phyloP scores from a whole-genome alignment of 257 asterid genomes.

The Craterostigma plantagineum region DNA sequence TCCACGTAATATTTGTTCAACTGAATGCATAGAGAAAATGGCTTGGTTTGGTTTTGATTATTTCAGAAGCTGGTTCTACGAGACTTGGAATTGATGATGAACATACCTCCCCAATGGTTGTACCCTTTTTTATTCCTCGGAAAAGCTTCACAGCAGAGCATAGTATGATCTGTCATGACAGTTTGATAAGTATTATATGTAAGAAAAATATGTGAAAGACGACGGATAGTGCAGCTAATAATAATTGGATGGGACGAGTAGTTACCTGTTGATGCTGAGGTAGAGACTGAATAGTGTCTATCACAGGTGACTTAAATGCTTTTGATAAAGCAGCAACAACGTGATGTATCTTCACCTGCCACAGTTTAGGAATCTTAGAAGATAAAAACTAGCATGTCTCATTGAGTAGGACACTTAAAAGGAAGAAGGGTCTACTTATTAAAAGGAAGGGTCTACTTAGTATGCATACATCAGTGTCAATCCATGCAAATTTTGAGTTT shows the following conservation, averaged over 20 bases:
- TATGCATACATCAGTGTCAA: no score
- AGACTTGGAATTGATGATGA: conserved; percentile 2
- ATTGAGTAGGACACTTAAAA: no score
- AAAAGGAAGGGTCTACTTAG: background rate
- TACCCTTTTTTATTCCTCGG: conserved; percentile 69
- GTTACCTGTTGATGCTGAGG: conserved; percentile 98
- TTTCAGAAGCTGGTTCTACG: background rate
- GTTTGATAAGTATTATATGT: background rate
- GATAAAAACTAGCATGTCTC: no score
- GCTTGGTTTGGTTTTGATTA: conserved; percentile 6
- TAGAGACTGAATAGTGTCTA: conserved; percentile 71
- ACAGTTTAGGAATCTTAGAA: conserved; percentile 6
- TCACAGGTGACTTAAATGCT: conserved; percentile 61
- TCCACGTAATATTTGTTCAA: conserved; percentile 51
- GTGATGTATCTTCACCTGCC: conserved; percentile 83
- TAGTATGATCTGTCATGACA: conserved; percentile 53
- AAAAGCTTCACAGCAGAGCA: conserved; percentile 93
- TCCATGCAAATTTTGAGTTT: no score
- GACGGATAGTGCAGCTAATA: no score
- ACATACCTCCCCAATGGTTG: conserved; percentile 74
- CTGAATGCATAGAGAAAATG: conserved; percentile 27
- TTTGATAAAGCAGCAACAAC: conserved; percentile 80
- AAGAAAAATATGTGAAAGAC: background rate
- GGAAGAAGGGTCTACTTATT: no score
- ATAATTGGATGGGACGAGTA: background rate